Base-by-base conservation (phyloP, 768 basidiomycete genomes). In the Leucosporidium creatinivorum region DNA sequence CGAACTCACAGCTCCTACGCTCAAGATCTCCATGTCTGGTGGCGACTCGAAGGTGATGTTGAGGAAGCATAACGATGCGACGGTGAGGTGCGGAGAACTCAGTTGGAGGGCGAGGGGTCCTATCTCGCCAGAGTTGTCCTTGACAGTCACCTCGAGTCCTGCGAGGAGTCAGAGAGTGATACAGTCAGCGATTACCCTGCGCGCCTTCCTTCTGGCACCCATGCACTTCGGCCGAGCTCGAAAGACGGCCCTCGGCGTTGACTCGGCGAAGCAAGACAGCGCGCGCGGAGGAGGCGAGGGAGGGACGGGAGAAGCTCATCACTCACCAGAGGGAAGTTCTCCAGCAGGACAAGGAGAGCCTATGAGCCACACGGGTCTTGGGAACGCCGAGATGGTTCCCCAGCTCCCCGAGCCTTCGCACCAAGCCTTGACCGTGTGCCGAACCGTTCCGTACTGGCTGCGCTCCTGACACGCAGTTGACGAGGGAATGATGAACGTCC, bases 1-100 rank as follows among this genome's bases (percentile, higher is more conserved):
- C 60, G 62, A 8, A 70, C 39, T 44, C 39, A 44, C 39, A 44
- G 39, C 39, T 44, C 39, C 39, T 13, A 44, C 65, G 18, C 57
- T 60, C 69, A 69, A 66, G 61, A 69, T 60, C 52, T 69, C 66
- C 25, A 69, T 21, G 17, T 60, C 58, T 0, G 69, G 69, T 48
- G 69, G 69, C 4, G n/a, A 7, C 51, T 66, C 65, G 55, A 70
- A 66, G 0, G 58, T 59, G 28, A 70, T 47, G 48, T 51, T 26
- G 9, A 70, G 52, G 62, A 70, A 70, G 9, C 66, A 28, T 15
- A 70, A 30, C 2, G 52, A 52, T 6, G 69, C 69, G 39, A 70
- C 69, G 17, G 69, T 70, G 2, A 70, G 55, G 33, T 70, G 69
- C 25, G 69, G 65, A 17, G 62, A 63, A 21, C 65, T 66, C 28